Percentiles rank a stretch among this genome's conserved stretches.
phyloP scores from a whole-genome alignment of 1,139 yeast species.

The Pichia sp. region DNA sequence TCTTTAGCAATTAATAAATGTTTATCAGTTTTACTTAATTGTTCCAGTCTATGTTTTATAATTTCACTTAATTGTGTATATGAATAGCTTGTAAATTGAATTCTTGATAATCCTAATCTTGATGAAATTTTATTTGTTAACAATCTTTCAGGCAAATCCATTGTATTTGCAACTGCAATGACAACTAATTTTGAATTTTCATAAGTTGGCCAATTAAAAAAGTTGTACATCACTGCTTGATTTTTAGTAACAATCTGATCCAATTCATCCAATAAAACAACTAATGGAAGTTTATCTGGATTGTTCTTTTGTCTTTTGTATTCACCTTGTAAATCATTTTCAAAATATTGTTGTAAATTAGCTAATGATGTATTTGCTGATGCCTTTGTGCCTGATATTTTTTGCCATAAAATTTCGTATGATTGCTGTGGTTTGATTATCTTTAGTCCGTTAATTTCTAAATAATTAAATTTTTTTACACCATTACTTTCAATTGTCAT shows the following conservation, averaged over 20 bases:
- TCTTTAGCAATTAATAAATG: conserved; percentile 48
- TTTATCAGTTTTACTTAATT: conserved; percentile 37
- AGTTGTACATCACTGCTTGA: conserved; percentile 88
- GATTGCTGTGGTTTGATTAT: conserved; percentile 79
- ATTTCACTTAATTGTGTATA: conserved; percentile 71
- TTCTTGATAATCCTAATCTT: conserved; percentile 79
- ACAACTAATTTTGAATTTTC: conserved; percentile 74
- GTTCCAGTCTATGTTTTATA: conserved; percentile 62
- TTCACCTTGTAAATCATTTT: conserved; percentile 1
- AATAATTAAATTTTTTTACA: conserved; percentile 57
- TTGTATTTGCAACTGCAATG: conserved; percentile 91
- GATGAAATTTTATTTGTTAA: conserved; percentile 86
- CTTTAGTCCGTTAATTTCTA: conserved; percentile 89
- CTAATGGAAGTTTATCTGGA: conserved; percentile 43
- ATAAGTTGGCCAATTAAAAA: conserved; percentile 95
- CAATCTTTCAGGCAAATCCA: conserved; percentile 92
- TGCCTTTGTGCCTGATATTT: conserved; percentile 55
- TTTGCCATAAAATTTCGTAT: conserved; percentile 77
- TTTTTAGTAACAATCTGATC: conserved; percentile 85
- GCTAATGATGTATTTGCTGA: conserved; percentile 58
- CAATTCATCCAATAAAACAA: conserved; percentile 83
- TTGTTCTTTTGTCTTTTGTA: not conserved
- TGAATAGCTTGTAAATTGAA: conserved; percentile 85
- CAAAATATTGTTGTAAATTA: conserved; percentile 48
- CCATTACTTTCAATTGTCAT: conserved; percentile 36